A percentile compares a stretch with the other conserved stretches of the same genome.
These are phyloP conservation scores for Lycium ferocissimum DNA, from an alignment of 257 asterid species.

Conservation along the genomic window DNA sequence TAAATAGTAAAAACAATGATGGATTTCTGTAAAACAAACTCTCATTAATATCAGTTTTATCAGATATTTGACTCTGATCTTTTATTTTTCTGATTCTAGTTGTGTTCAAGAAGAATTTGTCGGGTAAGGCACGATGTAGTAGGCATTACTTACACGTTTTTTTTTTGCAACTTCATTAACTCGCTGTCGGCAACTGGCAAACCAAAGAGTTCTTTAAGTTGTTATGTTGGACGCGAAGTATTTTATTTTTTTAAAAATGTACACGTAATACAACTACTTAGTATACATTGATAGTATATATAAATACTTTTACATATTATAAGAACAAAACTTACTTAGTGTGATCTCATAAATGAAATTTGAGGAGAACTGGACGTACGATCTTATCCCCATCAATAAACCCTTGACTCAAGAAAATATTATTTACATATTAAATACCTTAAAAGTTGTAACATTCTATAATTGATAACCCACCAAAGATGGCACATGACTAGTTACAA, in stretches of 20 bases:
- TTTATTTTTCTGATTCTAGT: neutral
- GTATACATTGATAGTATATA: too few species aligned
- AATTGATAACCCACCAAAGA: too few species aligned
- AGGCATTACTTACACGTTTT: neutral
- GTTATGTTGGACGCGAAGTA: too few species aligned
- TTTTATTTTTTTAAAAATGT: too few species aligned
- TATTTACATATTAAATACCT: neutral
- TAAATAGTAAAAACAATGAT: neutral
- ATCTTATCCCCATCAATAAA: too few species aligned
- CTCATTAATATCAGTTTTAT: neutral
- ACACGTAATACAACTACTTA: too few species aligned
- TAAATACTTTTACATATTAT: too few species aligned
- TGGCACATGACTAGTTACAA: too few species aligned
- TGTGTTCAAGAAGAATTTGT: neutral
- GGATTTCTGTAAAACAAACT: neutral
- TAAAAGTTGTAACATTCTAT: neutral
- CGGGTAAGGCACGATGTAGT: slow-evolving; percentile 21
- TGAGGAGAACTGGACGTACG: too few species aligned
- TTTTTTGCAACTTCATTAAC: neutral
- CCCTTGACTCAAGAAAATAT: too few species aligned
- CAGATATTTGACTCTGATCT: neutral
- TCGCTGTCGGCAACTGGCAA: neutral
- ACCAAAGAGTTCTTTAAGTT: neutral
- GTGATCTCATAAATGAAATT: too few species aligned
- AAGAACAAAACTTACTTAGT: too few species aligned